phyloP scores from a whole-genome alignment of 805 yeast genomes.

The Candida adriatica region DNA sequence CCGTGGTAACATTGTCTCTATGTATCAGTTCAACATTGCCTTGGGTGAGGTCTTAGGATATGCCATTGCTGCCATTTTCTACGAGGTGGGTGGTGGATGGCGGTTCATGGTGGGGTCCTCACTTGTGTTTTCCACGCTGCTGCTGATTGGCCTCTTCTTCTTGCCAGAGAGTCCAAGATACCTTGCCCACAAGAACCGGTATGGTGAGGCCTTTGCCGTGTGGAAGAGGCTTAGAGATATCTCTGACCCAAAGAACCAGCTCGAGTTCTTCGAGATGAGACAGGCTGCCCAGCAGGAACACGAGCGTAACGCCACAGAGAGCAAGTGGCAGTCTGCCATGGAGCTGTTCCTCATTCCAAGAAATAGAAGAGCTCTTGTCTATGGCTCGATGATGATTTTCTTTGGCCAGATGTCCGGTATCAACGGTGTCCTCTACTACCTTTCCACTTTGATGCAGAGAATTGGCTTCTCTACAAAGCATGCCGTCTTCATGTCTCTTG shows the following conservation, averaged over 20 bases:
- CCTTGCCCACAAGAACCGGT: slow-evolving; percentile 41
- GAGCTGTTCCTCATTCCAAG: slow-evolving; percentile 51
- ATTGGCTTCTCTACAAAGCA: slow-evolving; percentile 48
- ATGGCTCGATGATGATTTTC: slow-evolving; percentile 50
- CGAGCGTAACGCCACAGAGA: slow-evolving; percentile 31
- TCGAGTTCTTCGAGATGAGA: slow-evolving; percentile 54
- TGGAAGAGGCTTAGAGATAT: slow-evolving; percentile 53
- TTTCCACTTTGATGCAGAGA: slow-evolving; percentile 48
- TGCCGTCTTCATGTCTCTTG: slow-evolving; percentile 60
- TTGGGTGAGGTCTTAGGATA: slow-evolving; percentile 62
- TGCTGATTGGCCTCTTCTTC: slow-evolving; percentile 44
- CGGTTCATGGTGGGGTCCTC: slow-evolving; percentile 61
- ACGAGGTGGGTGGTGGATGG: slow-evolving; percentile 53
- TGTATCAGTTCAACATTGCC: slow-evolving; percentile 60
- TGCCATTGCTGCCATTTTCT: slow-evolving; percentile 57
- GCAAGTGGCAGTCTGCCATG: slow-evolving; percentile 33
- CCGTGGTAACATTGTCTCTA: slow-evolving; percentile 54
- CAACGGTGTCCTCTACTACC: slow-evolving; percentile 59
- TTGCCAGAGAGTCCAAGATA: slow-evolving; percentile 59
- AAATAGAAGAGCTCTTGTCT: slow-evolving; percentile 54
- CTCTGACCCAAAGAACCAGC: slow-evolving; percentile 32
- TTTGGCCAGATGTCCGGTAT: slow-evolving; percentile 65
- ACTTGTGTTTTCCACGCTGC: slow-evolving; percentile 45
- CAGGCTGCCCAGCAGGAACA: slow-evolving; percentile 43
- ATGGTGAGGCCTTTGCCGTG: slow-evolving; percentile 46